Conservation (phyloP, 129 eudicot genomes). For the Centaurea solstitialis region DNA sequence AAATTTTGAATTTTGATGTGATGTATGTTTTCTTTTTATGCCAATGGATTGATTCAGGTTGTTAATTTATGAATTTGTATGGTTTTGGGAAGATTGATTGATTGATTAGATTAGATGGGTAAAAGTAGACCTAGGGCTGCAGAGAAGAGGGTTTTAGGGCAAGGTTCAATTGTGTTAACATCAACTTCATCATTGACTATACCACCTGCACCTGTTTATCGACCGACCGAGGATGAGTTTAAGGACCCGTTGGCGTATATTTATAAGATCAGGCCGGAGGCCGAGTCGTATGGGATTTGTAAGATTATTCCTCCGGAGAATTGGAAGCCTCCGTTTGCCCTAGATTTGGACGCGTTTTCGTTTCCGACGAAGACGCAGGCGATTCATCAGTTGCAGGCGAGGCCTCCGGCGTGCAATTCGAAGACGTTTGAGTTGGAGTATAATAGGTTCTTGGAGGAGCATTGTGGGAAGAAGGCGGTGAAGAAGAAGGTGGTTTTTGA, state of each 20-base stretch:
- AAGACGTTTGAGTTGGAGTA: constrained; percentile 93
- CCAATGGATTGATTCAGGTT: not conserved
- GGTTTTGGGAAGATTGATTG: constrained; percentile 27
- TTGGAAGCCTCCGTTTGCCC: constrained; percentile 96
- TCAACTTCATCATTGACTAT: constrained; percentile 48
- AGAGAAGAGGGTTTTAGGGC: constrained; percentile 80
- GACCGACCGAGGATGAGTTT: constrained; percentile 87
- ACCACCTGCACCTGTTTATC: constrained; percentile 83
- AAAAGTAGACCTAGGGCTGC: constrained; percentile 93
- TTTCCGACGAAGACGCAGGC: constrained; percentile 92
- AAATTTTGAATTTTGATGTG: constrained; percentile 13
- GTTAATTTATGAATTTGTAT: constrained; percentile 5
- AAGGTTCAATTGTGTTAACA: constrained; percentile 36
- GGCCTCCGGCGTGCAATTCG: constrained; percentile 77
- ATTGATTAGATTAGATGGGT: too few relatives aligned
- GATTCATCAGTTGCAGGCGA: constrained; percentile 84
- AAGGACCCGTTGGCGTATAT: constrained; percentile 84
- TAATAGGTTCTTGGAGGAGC: constrained; percentile 69
- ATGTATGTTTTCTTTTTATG: not conserved
- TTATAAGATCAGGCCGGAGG: constrained; percentile 83
- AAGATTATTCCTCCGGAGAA: constrained; percentile 81
- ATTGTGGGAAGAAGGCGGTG: constrained; percentile 70
- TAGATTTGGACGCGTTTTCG: constrained; percentile 63
- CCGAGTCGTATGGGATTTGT: constrained; percentile 90
- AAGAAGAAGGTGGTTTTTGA: constrained; percentile 86